Evolutionary conservation across 2,329 filamentous ascomycete genomes (phyloP), one percentile per base, ranked within the genome.

Genomic region (Fusarium sp.): DNA sequence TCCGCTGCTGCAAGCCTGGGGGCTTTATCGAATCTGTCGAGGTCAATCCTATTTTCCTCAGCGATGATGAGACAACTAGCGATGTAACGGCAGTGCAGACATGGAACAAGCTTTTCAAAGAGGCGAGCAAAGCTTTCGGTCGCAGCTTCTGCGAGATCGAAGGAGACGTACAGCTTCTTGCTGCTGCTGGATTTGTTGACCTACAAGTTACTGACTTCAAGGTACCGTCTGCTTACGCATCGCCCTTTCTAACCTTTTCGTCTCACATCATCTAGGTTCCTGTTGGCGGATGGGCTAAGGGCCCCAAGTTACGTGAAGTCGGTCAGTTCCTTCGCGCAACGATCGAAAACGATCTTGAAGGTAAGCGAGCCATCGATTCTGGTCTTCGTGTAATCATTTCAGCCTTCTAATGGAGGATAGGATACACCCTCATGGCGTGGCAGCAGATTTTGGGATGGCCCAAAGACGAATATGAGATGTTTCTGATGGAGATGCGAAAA

Each of bases 271-370:
- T 15, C 12, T 4, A 68, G 64, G 53, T 54, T 11, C 64, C 64
- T 5, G 33, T 64, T 4, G 64, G 64, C 7, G 47, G 60, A 5
- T 68, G 65, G 65, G 31, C 65, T 12, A 68, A 61, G 41, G 56
- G 62, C 39, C 10, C 36, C 17, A 65, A 57, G 15, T n/a, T 68
- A 31, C 33, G 50, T 8, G 36, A 65, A 17, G 56, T 65, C 5
- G 65, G 65, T 4, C 39, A 50, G 35, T 68, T 57, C n/a, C 38
- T 68, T 25, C 58, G 49, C 20, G 35, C 57, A 39, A 65, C 62
- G 17, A 56, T 68, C 13, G 65, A 65, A 14, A 69, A 68, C n/a
- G 65, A 68, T 15, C 49, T 65, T 14, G 65, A 68, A 61, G 65
- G 65, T 58, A 53, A 44, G 65, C 2, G 7, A n/a, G 3, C 2